Conservation (phyloP, 148 eudicot species). For the Rhododendron vialii region DNA sequence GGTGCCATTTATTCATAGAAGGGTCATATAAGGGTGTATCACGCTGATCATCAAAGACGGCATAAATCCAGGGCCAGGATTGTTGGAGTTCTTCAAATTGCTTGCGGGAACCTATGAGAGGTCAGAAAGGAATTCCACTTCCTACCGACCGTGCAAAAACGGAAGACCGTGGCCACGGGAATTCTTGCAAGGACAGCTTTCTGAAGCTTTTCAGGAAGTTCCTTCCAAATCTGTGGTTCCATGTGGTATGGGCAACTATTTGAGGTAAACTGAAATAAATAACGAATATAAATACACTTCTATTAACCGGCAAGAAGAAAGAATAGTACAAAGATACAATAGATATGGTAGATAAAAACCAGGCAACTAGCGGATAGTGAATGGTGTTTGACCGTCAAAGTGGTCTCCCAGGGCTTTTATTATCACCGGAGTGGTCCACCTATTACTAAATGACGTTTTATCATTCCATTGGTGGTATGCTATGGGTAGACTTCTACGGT, state of each 20-base stretch:
- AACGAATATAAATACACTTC: too few species aligned
- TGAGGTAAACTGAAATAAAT: not conserved
- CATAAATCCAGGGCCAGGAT: constrained; percentile 72
- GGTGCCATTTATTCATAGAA: constrained; percentile 64
- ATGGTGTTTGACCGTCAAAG: too few species aligned
- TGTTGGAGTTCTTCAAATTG: constrained; percentile 55
- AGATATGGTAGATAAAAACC: too few species aligned
- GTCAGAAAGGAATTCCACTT: constrained; percentile 74
- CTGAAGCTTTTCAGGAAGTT: too few species aligned
- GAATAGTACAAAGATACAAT: too few species aligned
- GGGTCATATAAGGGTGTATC: constrained; percentile 81
- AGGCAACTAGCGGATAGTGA: too few species aligned
- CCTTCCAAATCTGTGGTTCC: constrained; percentile 52
- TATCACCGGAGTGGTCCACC: too few species aligned
- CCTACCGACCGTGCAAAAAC: constrained; percentile 65
- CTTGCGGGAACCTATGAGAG: constrained; percentile 61
- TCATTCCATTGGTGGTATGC: too few species aligned
- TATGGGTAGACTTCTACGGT: too few species aligned
- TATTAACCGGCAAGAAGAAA: too few species aligned
- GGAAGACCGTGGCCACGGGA: constrained; percentile 76
- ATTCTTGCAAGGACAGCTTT: constrained; percentile 86
- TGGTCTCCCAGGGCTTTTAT: too few species aligned
- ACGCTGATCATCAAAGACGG: constrained; percentile 55
- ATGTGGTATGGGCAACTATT: constrained; percentile 33
- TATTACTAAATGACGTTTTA: too few species aligned